Percentiles rank a stretch among this genome's conserved stretches.
Evolutionary conservation across 345 rosid genomes (phyloP).

Genomic region (Eucalyptus polybractea): DNA sequence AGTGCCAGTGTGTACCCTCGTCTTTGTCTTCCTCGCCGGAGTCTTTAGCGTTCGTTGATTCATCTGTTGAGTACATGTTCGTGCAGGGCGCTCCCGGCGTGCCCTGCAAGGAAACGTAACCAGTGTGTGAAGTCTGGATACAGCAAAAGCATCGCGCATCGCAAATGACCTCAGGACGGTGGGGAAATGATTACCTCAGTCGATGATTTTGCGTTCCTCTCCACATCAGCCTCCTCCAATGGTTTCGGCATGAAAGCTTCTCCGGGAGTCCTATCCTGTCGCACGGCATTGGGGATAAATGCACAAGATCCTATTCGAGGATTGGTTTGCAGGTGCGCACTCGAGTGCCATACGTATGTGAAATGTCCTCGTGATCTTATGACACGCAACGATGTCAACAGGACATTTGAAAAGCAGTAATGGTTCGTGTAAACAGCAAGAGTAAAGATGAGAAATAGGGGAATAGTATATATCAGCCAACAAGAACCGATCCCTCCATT

Average conservation of each 20-base stretch:
- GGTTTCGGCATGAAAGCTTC: slow-evolving; percentile 79
- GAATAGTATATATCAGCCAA: not conserved
- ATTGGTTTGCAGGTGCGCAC: not conserved
- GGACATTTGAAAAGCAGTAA: not conserved
- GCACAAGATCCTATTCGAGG: not conserved
- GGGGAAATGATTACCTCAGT: slow-evolving; percentile 46
- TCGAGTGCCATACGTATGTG: not conserved
- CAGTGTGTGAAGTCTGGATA: not conserved
- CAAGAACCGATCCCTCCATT: not conserved
- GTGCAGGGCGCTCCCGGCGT: slow-evolving; percentile 94
- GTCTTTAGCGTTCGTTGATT: slow-evolving; percentile 47
- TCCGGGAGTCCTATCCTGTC: slow-evolving; percentile 73
- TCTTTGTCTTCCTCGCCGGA: slow-evolving; percentile 45
- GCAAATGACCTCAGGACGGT: not conserved
- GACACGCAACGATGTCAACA: not conserved
- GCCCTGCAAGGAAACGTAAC: slow-evolving; percentile 23
- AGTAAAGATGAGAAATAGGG: not conserved
- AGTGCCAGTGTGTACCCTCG: slow-evolving; percentile 31
- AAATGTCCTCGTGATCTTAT: not conserved
- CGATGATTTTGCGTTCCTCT: slow-evolving; percentile 49
- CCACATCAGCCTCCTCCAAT: slow-evolving; percentile 49
- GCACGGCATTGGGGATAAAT: not conserved
- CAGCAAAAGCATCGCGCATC: not conserved
- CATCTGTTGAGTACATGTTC: slow-evolving; percentile 58
- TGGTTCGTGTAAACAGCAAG: not conserved